Evolutionary conservation across 2,329 filamentous ascomycete species (phyloP), one percentile per base, ranked within the genome.

Genomic region (Sclerotinia subarctica): DNA sequence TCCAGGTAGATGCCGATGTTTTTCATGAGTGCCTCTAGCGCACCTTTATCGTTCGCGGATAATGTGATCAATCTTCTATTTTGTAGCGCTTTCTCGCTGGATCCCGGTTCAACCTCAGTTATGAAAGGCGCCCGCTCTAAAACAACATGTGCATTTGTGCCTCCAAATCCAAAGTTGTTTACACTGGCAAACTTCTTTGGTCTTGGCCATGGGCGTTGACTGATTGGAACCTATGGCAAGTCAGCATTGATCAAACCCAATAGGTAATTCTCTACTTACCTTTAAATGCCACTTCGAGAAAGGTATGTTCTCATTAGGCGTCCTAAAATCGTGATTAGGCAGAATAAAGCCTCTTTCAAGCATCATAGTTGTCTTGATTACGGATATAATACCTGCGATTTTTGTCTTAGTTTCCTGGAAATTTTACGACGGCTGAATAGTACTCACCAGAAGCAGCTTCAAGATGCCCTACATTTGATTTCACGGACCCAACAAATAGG

Each of bases 121-220:
- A 73, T 44, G 46, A 73, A 73, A 1, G 74, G 74, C 29, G 74
- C 73, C 29, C 70, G 67, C 19, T 74, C 73, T 3, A 73, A 53
- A 10, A 73, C 64, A 29, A 69, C 71, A 59, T 72, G 70, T 13
- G 67, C 67, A 67, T 73, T 72, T 19, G 71, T 54, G 3, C 71
- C 72, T 17, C 70, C 72, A 38, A 70, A 67, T n/a, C 72, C 72
- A 44, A 72, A 72, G 10, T 66, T 69, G 46, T 75, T 74, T 21
- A 74, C 64, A 70, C 82, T 84, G 68, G 84, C 80, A 72, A 81
- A 84, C 64, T 80, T 80, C 77, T 84, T 85, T 53, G 42, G 60
- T 58, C 69, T 66, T 38, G 74, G 73, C 73, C 73, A 75, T 21
- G 73, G 74, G 8, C 72, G 69, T 53, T 75, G 74, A 65, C 69